Base-by-base conservation (phyloP, 192 early-diverging fungal genomes). In the Coemansia sp. region DNA sequence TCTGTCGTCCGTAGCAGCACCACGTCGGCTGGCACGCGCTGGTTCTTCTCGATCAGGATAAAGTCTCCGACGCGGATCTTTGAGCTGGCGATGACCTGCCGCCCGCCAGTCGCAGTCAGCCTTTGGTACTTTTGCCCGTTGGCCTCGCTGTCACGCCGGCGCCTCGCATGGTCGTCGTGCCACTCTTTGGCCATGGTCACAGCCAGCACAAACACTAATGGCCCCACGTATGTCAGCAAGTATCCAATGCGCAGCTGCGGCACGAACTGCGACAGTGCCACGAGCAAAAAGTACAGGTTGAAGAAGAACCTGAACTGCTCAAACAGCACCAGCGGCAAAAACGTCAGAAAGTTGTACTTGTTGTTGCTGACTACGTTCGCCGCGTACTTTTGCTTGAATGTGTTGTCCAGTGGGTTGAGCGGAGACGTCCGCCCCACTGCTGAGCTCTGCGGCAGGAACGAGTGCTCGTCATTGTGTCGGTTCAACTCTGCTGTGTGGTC, bases 241-340 rank as follows among this genome's bases (percentile, higher is more conserved):
- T 95, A 95, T 12, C 94, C 92, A 86, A 86, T 80, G 27, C 68
- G 89, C 64, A 97, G 82, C 37, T 92, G 87, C 32, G 93, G 93
- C 34, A 97, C 86, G 70, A 98, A 89, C 82, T 98, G 96, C 41
- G 94, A 96, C 44, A 96, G 67, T 3, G 94, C 92, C 11, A 98
- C 94, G 9, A 96, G 80, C 61, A 98, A 76, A 43, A 98, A 98
- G 70, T 98, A 98, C 59, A 97, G 64, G 76, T 98, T 96, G 83
- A 97, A 95, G 69, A 98, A 96, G 65, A 94, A 91, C 74, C 92
- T 92, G 85, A 98, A 98, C 91, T 94, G 91, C 76, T 94, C 89
- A 76, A 86, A 92, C 47, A 94, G 85, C 11, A 94, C 91, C 34
- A 91, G 65, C 15, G 93, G 93, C 39, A 94, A 62, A 61, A 94